Evolutionary conservation across 1,139 yeast species (phyloP), one percentile per base, ranked within the genome.

Genomic region (Torulaspora pretoriensis): DNA sequence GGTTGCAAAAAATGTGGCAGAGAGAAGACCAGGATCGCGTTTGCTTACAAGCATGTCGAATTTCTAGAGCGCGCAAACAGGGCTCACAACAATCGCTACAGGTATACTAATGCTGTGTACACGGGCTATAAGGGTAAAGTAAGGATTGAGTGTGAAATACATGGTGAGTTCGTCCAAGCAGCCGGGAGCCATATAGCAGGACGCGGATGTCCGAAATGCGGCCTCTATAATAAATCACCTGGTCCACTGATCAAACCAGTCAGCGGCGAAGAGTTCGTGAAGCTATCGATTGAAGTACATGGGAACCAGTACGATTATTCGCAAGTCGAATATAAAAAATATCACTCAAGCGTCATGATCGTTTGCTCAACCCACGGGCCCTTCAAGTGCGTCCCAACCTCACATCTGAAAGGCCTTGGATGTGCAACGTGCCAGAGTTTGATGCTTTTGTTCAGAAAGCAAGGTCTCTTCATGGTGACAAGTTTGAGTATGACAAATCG

Each of bases 401-500:
- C 13, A 10, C 26, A 33, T 10, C 26, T 33, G 36, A 33, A 33
- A 33, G 36, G 36, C 26, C 13, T 8, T 9, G 36, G 36, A 7
- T 33, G 36, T 13, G 16, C 36, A 5, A 8, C 12, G 6, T 33
- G 36, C 36, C 9, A 16, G 36, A 33, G 16, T 33, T 33, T 14
- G 12, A 33, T 33, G 24, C 36, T 26, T 33, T 33, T 12, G 25
- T 17, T 10, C 12, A 22, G 16, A 33, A 22, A n/a, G 36, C 36
- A 12, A n/a, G 16, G 8, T 12, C 36, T 14, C 8, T 33, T n/a
- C 12, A 33, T 19, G 14, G 14, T 10, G 36, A 10, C 7, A 33
- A 33, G 26, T 33, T 33, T 14, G 36, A 33, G 4, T 33, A 33
- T 17, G 36, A 33, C 16, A 16, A 24, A 33, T 16, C 36, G 8